A percentile compares a stretch with the other conserved stretches of the same genome.
phyloP scores from a whole-genome alignment of 2,329 filamentous ascomycete species.

The Orbilia ellipsospora region DNA sequence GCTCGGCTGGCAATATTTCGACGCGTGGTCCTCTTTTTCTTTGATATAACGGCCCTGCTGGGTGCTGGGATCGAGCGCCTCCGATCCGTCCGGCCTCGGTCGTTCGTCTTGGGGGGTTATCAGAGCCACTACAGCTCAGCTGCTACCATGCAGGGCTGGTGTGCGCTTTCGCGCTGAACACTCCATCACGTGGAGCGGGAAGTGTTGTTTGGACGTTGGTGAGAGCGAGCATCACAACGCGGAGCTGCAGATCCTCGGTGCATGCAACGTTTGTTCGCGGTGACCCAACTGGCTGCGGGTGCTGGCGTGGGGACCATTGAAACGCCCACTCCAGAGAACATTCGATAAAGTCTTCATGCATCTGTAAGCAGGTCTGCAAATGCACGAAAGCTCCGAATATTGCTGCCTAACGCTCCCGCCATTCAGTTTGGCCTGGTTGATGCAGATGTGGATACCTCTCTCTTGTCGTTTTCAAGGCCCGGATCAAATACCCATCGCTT shows the following conservation, averaged over 20 bases:
- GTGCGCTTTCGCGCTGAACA: not conserved
- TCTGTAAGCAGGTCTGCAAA: conserved; percentile 13
- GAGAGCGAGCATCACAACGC: not conserved
- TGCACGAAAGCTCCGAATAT: conserved; percentile 25
- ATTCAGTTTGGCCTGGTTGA: conserved; percentile 36
- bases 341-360: conserved; percentile 13
- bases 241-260: not conserved
- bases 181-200: conserved; percentile 1
- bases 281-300: not conserved
- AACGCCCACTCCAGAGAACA: conserved; percentile 14
- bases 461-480: conserved; percentile 5
- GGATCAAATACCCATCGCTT: conserved; percentile 5
- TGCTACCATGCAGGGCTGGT: not conserved
- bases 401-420: conserved; percentile 44
- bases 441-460: conserved; percentile 36
- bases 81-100: conserved; percentile 52
- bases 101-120: not conserved
- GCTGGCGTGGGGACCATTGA: no score
- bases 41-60: conserved; percentile 43
- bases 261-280: conserved; percentile 8
- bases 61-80: conserved; percentile 52
- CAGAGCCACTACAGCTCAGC: not conserved
- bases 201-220: conserved; percentile 21
- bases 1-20: conserved; percentile 50
- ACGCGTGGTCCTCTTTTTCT: conserved; percentile 43